Evolutionary conservation across 192 early-diverging fungal genomes (phyloP).

Genomic region (Gonapodya prolifera): DNA sequence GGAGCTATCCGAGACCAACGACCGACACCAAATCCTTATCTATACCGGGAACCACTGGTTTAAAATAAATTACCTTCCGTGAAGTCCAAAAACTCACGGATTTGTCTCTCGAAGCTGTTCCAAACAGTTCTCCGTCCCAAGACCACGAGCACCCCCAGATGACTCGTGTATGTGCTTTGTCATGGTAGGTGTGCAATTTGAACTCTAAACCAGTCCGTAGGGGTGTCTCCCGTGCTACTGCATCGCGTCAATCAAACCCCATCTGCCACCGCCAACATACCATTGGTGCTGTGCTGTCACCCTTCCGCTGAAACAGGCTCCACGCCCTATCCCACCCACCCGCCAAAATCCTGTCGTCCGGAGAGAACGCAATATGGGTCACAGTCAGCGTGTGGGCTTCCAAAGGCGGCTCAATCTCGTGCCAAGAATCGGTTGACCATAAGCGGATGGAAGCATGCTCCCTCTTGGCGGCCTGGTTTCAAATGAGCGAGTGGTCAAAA

Average conservation of each 20-base stretch:
- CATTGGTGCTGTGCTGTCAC: constrained; percentile 12
- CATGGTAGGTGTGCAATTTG: constrained; percentile 30
- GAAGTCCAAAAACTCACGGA: constrained; percentile 29
- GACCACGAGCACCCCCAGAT: constrained; percentile 86
- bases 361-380: constrained; percentile 70
- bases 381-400: constrained; percentile 69
- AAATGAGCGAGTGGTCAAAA: constrained; percentile 1
- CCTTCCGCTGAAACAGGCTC: constrained; percentile 57
- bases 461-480: constrained; percentile 41
- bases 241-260: background rate
- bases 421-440: constrained; percentile 55
- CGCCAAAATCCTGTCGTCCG: constrained; percentile 55
- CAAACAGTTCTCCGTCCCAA: constrained; percentile 65
- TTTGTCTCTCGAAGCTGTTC: constrained; percentile 87
- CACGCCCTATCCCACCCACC: constrained; percentile 82
- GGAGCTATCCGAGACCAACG: background rate
- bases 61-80: background rate
- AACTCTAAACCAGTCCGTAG: constrained; percentile 12
- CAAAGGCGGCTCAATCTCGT: constrained; percentile 43
- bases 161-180: constrained; percentile 82
- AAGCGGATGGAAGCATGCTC: constrained; percentile 67
- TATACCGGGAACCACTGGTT: constrained; percentile 7
- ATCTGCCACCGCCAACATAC: constrained; percentile 12
- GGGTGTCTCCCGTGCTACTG: background rate
- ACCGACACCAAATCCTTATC: constrained; percentile 59